Conservation (phyloP, 1,284 basidiomycete genomes). For the Rhodotorula sp. region DNA sequence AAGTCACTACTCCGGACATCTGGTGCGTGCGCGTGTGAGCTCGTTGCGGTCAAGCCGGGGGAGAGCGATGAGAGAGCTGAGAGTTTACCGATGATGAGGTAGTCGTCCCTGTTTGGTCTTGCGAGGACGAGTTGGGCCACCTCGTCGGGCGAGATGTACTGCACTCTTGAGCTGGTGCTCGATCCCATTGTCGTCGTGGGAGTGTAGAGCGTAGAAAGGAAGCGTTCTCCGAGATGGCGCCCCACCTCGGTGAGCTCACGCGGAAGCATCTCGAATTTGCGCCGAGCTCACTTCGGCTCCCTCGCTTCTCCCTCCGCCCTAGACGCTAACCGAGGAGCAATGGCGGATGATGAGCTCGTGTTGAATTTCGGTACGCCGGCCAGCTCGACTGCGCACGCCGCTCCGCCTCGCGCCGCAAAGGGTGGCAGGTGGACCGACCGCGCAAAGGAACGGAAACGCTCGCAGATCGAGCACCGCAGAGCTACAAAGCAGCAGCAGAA, state of each 20-base stretch:
- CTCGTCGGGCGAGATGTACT: slow-evolving; percentile 19
- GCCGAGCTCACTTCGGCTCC: no score
- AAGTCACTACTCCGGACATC: slow-evolving; percentile 30
- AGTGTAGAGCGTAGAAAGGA: neutral
- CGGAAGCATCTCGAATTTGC: no score
- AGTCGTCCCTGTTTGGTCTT: neutral
- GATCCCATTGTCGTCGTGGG: neutral
- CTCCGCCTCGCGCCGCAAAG: neutral
- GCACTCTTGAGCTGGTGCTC: neutral
- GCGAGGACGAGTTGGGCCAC: slow-evolving; percentile 7
- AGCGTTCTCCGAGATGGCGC: neutral
- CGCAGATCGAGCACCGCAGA: slow-evolving; percentile 19
- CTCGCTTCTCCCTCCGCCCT: neutral
- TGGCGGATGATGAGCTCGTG: slow-evolving; percentile 34
- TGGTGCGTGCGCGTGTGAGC: neutral
- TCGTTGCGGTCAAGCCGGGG: no score
- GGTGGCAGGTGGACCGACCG: slow-evolving; percentile 41
- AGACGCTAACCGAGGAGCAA: neutral
- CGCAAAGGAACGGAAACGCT: slow-evolving; percentile 35
- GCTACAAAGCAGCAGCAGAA: neutral
- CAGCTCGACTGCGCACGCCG: neutral
- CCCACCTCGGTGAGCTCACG: neutral
- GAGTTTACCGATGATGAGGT: slow-evolving; percentile 28
- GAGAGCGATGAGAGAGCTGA: neutral
- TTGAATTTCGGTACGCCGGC: slow-evolving; percentile 28